Evolutionary conservation across 305 asterid genomes (phyloP).

Genomic region (Fraxinus albicans): DNA sequence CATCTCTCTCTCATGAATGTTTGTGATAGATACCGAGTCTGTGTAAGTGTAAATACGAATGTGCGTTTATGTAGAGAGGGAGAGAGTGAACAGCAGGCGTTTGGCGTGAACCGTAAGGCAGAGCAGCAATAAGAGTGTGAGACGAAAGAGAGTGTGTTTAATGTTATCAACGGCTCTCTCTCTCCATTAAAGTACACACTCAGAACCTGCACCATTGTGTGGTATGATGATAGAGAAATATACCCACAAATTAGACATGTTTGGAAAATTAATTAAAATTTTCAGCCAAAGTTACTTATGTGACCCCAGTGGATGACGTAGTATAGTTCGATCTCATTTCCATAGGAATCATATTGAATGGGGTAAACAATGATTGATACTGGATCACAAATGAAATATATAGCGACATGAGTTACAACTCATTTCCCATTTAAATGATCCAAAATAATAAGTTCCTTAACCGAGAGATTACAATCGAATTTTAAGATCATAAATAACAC

Average conservation of each 20-base stretch:
- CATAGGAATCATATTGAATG: neutral
- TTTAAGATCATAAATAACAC: neutral
- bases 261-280: neutral
- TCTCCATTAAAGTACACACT: slow-evolving; percentile 17
- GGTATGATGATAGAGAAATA: slow-evolving; percentile 48
- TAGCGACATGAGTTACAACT: neutral
- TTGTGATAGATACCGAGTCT: slow-evolving; percentile 15
- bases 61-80: slow-evolving; percentile 24
- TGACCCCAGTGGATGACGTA: neutral
- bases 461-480: neutral
- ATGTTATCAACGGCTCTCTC: slow-evolving; percentile 53
- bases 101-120: slow-evolving; percentile 95
- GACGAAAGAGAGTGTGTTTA: slow-evolving; percentile 41
- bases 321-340: neutral
- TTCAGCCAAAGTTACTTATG: neutral
- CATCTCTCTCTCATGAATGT: slow-evolving; percentile 30
- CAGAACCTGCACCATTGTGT: slow-evolving; percentile 25
- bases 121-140: slow-evolving; percentile 41
- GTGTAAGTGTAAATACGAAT: slow-evolving; percentile 30
- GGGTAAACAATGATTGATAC: neutral
- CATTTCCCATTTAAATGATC: neutral
- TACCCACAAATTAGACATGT: neutral
- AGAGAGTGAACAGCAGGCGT: slow-evolving; percentile 64
- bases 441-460: neutral
- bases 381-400: neutral